Percentiles rank a stretch among this genome's conserved stretches.
Evolutionary conservation across 345 rosid species (phyloP).

Genomic region (Citropsis articulata): DNA sequence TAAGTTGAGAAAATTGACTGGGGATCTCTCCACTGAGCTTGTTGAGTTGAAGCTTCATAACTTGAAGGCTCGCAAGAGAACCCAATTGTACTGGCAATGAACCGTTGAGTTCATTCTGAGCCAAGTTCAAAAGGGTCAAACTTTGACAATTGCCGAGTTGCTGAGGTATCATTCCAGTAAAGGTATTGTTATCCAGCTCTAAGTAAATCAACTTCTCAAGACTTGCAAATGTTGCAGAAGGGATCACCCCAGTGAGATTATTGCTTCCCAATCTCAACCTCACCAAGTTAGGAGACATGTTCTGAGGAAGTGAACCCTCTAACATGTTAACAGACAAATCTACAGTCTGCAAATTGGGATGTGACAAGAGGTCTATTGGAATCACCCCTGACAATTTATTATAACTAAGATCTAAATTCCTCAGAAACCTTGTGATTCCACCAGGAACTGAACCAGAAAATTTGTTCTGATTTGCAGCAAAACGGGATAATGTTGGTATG

Average conservation of each 20-base stretch:
- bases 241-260: slow-evolving; percentile 33
- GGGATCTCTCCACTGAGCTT: slow-evolving; percentile 56
- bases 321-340: slow-evolving; percentile 58
- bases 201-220: slow-evolving; percentile 45
- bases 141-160: slow-evolving; percentile 38
- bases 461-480: slow-evolving; percentile 56
- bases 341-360: slow-evolving; percentile 29
- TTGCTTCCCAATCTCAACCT: slow-evolving; percentile 78
- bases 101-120: slow-evolving; percentile 47
- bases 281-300: slow-evolving; percentile 39
- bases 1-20: slow-evolving; percentile 23
- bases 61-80: slow-evolving; percentile 45
- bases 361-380: slow-evolving; percentile 45
- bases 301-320: slow-evolving; percentile 44
- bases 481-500: slow-evolving; percentile 43
- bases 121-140: slow-evolving; percentile 60
- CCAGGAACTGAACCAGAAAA: slow-evolving; percentile 49
- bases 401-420: slow-evolving; percentile 56
- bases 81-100: slow-evolving; percentile 40
- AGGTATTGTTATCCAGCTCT: slow-evolving; percentile 64
- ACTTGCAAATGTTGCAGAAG: slow-evolving; percentile 26
- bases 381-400: slow-evolving; percentile 44
- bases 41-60: slow-evolving; percentile 55
- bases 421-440: slow-evolving; percentile 45
- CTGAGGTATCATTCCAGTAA: slow-evolving; percentile 45